Evolutionary conservation across 2,329 filamentous ascomycete genomes (phyloP), one percentile per base, ranked within the genome.

Genomic region (Phialophora verrucosa): DNA sequence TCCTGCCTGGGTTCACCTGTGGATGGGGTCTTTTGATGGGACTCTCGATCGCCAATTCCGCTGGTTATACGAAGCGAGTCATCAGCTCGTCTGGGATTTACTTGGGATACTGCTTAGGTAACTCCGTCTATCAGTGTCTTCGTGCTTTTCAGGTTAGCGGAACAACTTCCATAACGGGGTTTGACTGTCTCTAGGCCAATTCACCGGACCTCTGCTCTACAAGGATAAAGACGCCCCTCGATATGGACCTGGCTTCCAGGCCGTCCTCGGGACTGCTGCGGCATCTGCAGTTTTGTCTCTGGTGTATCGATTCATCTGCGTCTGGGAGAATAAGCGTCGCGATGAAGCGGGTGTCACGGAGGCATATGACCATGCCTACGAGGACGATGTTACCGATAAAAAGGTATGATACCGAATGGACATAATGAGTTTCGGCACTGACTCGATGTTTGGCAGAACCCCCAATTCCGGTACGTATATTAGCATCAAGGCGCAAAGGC

Each of bases 21-120:
- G 81, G 78, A 0, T 86, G 85, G 66, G 83, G 80, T 1, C 80
- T 85, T 4, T 71, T 84, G 0, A 83, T 86, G 78, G 81, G 81
- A 0, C 71, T 84, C 2, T 77, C 80, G 47, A 78, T 83, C 44
- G 82, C 59, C 23, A 74, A 73, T 47, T 65, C 71, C 12, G 72
- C 68, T 2, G 70, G 71, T 32, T 74, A 71, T 53, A 72, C 72
- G 8, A 74, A 73, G 63, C 70, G 72, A 50, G 62, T 64, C 2
- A 55, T 73, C 29, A 64, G 58, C 11, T 69, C 68, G 17, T 66
- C 70, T 2, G 53, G 71, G 10, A 65, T 72, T 29, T 72, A 72
- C 59, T 57, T 71, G 7, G 65, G 64, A 1, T 71, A 70, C 49
- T 72, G 70, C 58, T 49, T 73, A 47, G 68, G 63, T 83, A 23